Conservation (phyloP, 1,284 basidiomycete genomes). For the Neolentinus lepideus region DNA sequence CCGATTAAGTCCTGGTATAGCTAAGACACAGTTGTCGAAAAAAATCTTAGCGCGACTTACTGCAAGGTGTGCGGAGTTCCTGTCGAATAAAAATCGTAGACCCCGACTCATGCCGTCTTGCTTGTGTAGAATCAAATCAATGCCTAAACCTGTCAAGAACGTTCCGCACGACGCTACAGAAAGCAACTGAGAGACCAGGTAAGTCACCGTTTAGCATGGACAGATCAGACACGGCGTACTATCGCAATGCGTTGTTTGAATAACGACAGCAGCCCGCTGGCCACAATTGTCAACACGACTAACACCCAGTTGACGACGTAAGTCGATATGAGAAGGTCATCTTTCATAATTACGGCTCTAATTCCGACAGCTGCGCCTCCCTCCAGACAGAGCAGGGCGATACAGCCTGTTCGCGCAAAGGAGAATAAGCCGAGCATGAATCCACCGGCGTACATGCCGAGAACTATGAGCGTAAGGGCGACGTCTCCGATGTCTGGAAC, state of each 20-base stretch:
- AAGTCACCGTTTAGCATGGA: conserved; percentile 27
- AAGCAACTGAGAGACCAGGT: conserved; percentile 27
- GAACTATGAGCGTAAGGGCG: conserved; percentile 37
- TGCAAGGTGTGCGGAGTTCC: conserved; percentile 46
- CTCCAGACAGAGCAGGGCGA: conserved; percentile 35
- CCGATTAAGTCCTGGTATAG: conserved; percentile 10
- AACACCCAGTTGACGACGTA: conserved; percentile 47
- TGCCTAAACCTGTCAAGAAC: conserved; percentile 46
- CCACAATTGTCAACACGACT: conserved; percentile 31
- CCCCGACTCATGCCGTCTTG: conserved; percentile 58
- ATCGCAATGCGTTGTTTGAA: conserved; percentile 41
- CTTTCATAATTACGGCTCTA: conserved; percentile 43
- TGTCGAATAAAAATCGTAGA: conserved; percentile 54
- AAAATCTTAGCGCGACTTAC: conserved; percentile 34
- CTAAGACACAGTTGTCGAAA: conserved; percentile 34
- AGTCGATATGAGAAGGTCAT: conserved; percentile 37
- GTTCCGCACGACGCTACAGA: conserved; percentile 51
- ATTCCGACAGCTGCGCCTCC: conserved; percentile 53
- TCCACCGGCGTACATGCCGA: conserved; percentile 42
- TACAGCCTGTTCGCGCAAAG: conserved; percentile 37
- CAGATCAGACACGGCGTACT: conserved; percentile 28
- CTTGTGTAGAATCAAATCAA: conserved; percentile 48
- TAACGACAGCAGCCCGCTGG: conserved; percentile 33
- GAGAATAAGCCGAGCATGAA: conserved; percentile 45
- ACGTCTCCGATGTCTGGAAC: conserved; percentile 42